phyloP scores from a whole-genome alignment of 2,329 filamentous ascomycete species.

The Aspergillus melleus region DNA sequence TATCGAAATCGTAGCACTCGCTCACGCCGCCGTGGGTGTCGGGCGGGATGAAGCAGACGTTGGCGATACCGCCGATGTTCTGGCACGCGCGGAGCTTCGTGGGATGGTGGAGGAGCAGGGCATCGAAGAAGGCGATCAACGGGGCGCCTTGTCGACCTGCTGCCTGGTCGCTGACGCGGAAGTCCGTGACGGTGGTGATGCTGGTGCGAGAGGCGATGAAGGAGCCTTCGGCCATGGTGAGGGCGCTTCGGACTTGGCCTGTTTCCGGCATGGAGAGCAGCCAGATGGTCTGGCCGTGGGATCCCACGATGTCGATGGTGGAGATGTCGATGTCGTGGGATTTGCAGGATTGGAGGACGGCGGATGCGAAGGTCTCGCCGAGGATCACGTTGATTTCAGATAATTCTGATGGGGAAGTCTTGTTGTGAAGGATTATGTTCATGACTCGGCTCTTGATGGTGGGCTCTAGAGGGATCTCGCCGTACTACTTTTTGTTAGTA shows the following conservation, averaged over 20 bases:
- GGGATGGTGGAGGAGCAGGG: conserved; percentile 57
- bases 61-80: conserved; percentile 63
- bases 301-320: conserved; percentile 19
- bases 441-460: conserved; percentile 57
- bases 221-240: conserved; percentile 60
- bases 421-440: conserved; percentile 55
- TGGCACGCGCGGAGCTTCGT: conserved; percentile 60
- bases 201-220: conserved; percentile 57
- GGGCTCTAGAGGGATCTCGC: conserved; percentile 55
- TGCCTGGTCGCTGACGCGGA: conserved; percentile 57
- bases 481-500: conserved; percentile 37
- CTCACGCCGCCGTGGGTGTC: conserved; percentile 39
- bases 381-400: conserved; percentile 59
- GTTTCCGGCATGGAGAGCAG: conserved; percentile 54
- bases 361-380: conserved; percentile 57
- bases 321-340: conserved; percentile 28
- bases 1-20: conserved; percentile 54
- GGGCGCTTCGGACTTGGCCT: conserved; percentile 48
- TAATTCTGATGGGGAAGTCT: conserved; percentile 54
- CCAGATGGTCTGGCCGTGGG: conserved; percentile 62
- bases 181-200: conserved; percentile 61
- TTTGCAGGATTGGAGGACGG: conserved; percentile 50
- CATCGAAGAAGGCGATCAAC: conserved; percentile 59
- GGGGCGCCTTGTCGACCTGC: conserved; percentile 58
- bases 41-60: conserved; percentile 61